Percentiles rank a stretch among this genome's conserved stretches.
These are phyloP conservation scores for Colletotrichum karsti DNA, from an alignment of 2,329 filamentous ascomycete genomes.

Conservation along the genomic window DNA sequence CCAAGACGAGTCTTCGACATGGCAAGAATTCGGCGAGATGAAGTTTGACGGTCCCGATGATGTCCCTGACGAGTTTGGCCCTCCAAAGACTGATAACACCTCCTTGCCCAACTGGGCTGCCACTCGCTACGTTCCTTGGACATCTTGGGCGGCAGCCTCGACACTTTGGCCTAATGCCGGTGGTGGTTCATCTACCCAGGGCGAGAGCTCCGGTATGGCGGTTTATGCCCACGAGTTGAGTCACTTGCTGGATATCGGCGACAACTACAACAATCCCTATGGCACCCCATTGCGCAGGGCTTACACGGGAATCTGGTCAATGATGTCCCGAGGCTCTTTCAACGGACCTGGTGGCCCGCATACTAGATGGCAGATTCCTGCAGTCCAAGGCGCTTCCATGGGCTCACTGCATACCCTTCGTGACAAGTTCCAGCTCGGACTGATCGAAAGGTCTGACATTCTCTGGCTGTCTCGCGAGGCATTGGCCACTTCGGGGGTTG, in stretches of 20 bases:
- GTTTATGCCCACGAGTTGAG: conserved; percentile 62
- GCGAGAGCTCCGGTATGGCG: conserved; percentile 60
- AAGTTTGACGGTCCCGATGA: conserved; percentile 55
- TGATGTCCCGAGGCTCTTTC: conserved; percentile 61
- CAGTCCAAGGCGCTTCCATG: conserved; percentile 55
- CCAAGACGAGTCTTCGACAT: conserved; percentile 63
- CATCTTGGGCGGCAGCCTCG: conserved; percentile 59
- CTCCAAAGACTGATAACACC: conserved; percentile 45
- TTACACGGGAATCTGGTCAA: conserved; percentile 61
- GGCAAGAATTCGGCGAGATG: conserved; percentile 67
- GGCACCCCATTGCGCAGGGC: conserved; percentile 51
- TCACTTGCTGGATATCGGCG: conserved; percentile 59
- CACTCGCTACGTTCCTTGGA: conserved; percentile 63
- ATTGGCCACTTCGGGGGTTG: conserved; percentile 51
- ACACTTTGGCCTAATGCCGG: conserved; percentile 63
- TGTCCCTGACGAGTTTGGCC: conserved; percentile 57
- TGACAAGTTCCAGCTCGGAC: conserved; percentile 60
- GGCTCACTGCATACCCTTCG: conserved; percentile 62
- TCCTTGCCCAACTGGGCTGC: conserved; percentile 52
- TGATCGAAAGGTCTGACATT: conserved; percentile 52
- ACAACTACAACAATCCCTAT: conserved; percentile 66
- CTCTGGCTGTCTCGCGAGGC: conserved; percentile 53
- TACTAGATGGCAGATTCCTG: conserved; percentile 60
- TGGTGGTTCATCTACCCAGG: conserved; percentile 60
- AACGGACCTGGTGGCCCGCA: conserved; percentile 63